A percentile compares a stretch with the other conserved stretches of the same genome.
These are phyloP conservation scores for Aurantiochytrium sp. DNA, from an alignment of 108 stramenopile species.

Conservation along the genomic window DNA sequence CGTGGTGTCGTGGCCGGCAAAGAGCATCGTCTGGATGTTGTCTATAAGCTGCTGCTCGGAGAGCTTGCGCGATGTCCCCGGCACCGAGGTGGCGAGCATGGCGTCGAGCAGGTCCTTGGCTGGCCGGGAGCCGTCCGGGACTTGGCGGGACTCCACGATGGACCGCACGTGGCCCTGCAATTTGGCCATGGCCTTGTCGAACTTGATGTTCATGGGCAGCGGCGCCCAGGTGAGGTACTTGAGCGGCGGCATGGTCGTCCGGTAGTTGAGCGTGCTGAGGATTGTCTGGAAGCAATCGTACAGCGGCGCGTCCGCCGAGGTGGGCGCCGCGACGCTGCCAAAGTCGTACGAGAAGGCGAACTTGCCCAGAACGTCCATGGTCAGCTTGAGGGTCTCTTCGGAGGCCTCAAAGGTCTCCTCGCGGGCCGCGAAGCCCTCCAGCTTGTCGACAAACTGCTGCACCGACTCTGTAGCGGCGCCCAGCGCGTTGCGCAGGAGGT, in stretches of 20 bases:
- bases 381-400: neutral
- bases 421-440: neutral
- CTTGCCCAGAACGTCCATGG: neutral
- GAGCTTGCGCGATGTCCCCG: neutral
- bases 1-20: slow-evolving; percentile 20
- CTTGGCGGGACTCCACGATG: neutral
- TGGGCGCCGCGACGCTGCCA: neutral
- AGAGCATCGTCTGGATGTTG: slow-evolving; percentile 18
- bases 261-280: neutral
- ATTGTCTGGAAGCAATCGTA: neutral
- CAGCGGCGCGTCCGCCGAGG: neutral
- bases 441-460: neutral
- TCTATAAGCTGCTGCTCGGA: neutral
- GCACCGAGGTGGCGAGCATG: neutral
- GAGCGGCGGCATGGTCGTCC: neutral
- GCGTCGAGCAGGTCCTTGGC: neutral
- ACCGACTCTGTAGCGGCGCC: neutral
- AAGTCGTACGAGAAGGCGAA: slow-evolving; percentile 25
- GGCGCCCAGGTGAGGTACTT: neutral
- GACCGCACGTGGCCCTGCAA: neutral
- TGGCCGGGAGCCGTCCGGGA: neutral
- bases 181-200: neutral
- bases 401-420: neutral
- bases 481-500: neutral
- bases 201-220: neutral